Conservation (phyloP, 805 yeast species). For the Candida sithepensis region DNA sequence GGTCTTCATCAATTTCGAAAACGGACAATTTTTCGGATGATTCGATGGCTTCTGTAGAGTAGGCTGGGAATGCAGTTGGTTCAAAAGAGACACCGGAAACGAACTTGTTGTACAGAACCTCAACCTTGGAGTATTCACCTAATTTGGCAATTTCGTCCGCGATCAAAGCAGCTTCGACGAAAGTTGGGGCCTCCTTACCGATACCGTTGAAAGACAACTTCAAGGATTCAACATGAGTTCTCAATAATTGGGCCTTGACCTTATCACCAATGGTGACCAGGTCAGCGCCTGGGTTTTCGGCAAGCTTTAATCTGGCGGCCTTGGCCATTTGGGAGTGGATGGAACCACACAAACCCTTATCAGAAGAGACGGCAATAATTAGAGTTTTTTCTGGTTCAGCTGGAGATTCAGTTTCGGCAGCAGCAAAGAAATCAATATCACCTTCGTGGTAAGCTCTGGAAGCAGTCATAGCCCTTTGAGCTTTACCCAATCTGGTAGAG, state of each 20-base stretch:
- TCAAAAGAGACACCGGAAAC: slow-evolving; percentile 86
- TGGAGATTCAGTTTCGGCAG: slow-evolving; percentile 71
- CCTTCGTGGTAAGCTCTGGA: slow-evolving; percentile 82
- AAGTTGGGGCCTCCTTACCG: slow-evolving; percentile 97
- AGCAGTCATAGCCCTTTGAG: slow-evolving; percentile 89
- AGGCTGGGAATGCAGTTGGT: slow-evolving; percentile 69
- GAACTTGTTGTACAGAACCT: slow-evolving; percentile 84
- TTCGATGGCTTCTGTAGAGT: slow-evolving; percentile 66
- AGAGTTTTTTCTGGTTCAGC: slow-evolving; percentile 54
- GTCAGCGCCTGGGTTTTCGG: slow-evolving; percentile 64
- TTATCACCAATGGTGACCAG: slow-evolving; percentile 93
- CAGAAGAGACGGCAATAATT: slow-evolving; percentile 86
- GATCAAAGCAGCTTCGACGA: slow-evolving; percentile 82
- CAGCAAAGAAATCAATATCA: slow-evolving; percentile 72
- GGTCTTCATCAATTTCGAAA: slow-evolving; percentile 74
- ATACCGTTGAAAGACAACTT: slow-evolving; percentile 81
- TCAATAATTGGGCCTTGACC: slow-evolving; percentile 79
- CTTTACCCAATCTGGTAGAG: slow-evolving; percentile 91
- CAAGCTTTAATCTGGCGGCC: slow-evolving; percentile 69
- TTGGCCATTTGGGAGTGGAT: slow-evolving; percentile 94
- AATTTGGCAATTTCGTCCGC: slow-evolving; percentile 75
- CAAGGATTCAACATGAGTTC: slow-evolving; percentile 71
- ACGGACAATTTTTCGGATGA: slow-evolving; percentile 81
- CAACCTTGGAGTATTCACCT: slow-evolving; percentile 71
- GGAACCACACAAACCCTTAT: slow-evolving; percentile 98